Evolutionary conservation across 257 asterid genomes (phyloP).

Genomic region (Solanum ahanhuiri): DNA sequence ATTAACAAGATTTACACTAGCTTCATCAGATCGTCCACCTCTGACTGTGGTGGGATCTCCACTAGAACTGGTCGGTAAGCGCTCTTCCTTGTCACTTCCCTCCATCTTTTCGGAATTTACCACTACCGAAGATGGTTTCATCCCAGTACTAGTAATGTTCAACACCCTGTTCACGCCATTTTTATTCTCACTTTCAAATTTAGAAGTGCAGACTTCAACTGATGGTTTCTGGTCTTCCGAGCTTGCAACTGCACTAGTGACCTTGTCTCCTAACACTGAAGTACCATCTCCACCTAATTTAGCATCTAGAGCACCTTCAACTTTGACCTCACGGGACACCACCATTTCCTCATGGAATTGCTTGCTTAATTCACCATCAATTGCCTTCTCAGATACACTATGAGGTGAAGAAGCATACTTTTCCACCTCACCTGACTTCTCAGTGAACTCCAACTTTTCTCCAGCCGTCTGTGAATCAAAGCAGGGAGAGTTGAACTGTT

Average conservation of each 20-base stretch:
- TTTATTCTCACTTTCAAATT: constrained; percentile 7
- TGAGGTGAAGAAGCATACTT: constrained; percentile 13
- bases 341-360: constrained; percentile 17
- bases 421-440: constrained; percentile 19
- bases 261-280: constrained; percentile 10
- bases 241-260: background rate
- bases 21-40: constrained; percentile 25
- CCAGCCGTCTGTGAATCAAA: constrained; percentile 13
- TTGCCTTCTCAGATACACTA: constrained; percentile 11
- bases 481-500: constrained; percentile 6
- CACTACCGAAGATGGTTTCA: constrained; percentile 7
- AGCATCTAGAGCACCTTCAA: constrained; percentile 12
- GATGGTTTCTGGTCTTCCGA: constrained; percentile 12
- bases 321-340: constrained; percentile 1
- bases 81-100: constrained; percentile 11
- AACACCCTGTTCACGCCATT: constrained; percentile 16
- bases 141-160: background rate
- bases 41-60: constrained; percentile 11
- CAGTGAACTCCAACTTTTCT: constrained; percentile 17
- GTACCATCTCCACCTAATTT: constrained; percentile 9
- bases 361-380: constrained; percentile 14
- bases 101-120: constrained; percentile 15
- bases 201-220: constrained; percentile 15
- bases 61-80: constrained; percentile 1
- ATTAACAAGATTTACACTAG: background rate